Conservation (phyloP, 768 basidiomycete species). For the Symmetrospora coprosmae region DNA sequence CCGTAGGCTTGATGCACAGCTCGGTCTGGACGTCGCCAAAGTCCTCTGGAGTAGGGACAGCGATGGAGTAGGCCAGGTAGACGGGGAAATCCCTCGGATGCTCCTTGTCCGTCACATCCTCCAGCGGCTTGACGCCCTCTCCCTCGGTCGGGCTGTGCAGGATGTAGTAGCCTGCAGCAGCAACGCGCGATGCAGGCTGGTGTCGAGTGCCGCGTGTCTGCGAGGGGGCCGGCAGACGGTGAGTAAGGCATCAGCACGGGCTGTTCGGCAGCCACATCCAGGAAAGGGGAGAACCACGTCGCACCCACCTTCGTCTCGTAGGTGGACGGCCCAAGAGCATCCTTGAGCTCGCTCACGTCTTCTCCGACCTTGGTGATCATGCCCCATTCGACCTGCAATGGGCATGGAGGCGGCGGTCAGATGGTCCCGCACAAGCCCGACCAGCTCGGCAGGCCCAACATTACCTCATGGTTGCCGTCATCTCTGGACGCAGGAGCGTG, state of each 20-base stretch:
- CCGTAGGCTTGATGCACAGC: constrained; percentile 46
- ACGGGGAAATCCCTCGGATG: constrained; percentile 41
- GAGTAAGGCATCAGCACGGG: neutral
- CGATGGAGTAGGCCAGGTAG: constrained; percentile 37
- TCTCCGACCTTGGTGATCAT: constrained; percentile 45
- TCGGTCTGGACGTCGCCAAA: constrained; percentile 47
- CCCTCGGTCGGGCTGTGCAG: constrained; percentile 45
- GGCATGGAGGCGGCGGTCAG: neutral
- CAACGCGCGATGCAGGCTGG: constrained; percentile 45
- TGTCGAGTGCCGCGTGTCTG: constrained; percentile 38
- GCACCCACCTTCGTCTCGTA: constrained; percentile 55
- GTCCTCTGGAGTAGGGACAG: constrained; percentile 43
- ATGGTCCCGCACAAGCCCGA: no score
- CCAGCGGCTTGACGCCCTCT: constrained; percentile 6
- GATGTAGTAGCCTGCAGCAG: constrained; percentile 49
- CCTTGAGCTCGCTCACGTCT: constrained; percentile 43
- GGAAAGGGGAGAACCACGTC: constrained; percentile 22
- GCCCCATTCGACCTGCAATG: no score
- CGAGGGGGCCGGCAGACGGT: no score
- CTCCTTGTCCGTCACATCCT: constrained; percentile 13
- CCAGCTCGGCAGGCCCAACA: constrained; percentile 37
- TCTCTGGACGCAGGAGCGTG: constrained; percentile 43
- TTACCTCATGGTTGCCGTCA: constrained; percentile 41
- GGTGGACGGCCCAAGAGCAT: constrained; percentile 43
- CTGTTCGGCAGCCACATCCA: neutral